These are phyloP conservation scores for Lentinula sp. DNA, from an alignment of 768 basidiomycete species.

Conservation along the genomic window DNA sequence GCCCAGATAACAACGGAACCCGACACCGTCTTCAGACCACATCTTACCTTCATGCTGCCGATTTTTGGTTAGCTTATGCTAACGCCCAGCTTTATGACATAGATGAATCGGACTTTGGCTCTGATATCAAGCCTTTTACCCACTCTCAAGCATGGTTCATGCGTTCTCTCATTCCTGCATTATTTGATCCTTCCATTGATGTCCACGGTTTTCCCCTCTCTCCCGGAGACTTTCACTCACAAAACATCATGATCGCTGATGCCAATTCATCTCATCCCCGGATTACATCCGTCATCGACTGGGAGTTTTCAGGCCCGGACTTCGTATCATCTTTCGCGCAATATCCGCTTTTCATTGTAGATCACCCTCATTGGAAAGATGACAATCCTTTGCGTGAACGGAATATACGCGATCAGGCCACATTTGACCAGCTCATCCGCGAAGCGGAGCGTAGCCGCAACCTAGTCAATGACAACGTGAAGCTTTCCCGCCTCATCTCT, in stretches of 20 bases:
- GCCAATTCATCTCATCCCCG: slow-evolving; percentile 1
- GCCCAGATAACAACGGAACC: not conserved
- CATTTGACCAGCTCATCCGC: slow-evolving; percentile 5
- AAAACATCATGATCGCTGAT: slow-evolving; percentile 15
- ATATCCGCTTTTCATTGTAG: slow-evolving; percentile 7
- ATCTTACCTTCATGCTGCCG: slow-evolving; percentile 2
- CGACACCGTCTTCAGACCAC: not conserved
- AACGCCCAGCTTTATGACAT: slow-evolving; percentile 4
- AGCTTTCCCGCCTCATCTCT: not conserved
- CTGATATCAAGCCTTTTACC: not conserved
- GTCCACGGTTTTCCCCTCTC: slow-evolving; percentile 10
- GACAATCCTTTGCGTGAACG: slow-evolving; percentile 6
- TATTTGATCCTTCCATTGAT: slow-evolving; percentile 11
- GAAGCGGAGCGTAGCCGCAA: slow-evolving; percentile 1
- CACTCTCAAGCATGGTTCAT: slow-evolving; percentile 9
- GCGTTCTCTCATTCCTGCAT: slow-evolving; percentile 5
- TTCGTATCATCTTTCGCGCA: slow-evolving; percentile 4
- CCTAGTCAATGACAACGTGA: not conserved
- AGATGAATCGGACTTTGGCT: slow-evolving; percentile 6
- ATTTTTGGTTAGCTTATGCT: slow-evolving; percentile 6
- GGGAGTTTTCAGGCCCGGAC: slow-evolving; percentile 14
- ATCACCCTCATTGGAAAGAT: slow-evolving; percentile 6
- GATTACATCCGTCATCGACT: slow-evolving; percentile 13
- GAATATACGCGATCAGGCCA: slow-evolving; percentile 7
- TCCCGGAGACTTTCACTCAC: slow-evolving; percentile 17